phyloP scores from a whole-genome alignment of 2,329 filamentous ascomycete genomes.

The Aspergillus ochraceoroseus region DNA sequence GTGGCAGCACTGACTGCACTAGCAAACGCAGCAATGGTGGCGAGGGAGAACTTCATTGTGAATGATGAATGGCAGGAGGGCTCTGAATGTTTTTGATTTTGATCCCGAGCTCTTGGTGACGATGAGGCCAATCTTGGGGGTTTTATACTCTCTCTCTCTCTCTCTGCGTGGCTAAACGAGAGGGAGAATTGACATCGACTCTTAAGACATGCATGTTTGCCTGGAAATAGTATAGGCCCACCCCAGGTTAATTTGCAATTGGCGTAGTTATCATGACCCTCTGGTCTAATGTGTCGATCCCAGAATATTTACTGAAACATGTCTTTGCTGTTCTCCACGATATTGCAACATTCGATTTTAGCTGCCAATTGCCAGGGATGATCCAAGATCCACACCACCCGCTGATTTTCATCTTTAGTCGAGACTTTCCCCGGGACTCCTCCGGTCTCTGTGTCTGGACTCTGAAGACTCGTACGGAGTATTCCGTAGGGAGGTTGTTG shows the following conservation, averaged over 20 bases:
- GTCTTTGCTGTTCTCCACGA: background rate
- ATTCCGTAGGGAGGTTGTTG: no score
- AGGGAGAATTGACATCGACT: slow-evolving; percentile 5
- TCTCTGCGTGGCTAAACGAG: background rate
- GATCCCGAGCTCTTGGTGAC: background rate
- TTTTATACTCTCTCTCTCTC: slow-evolving; percentile 5
- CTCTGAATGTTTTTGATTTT: background rate
- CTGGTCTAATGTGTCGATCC: background rate
- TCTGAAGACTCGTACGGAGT: no score
- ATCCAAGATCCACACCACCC: no score
- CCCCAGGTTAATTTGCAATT: background rate
- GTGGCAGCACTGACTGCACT: slow-evolving; percentile 22
- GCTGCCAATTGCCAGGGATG: no score
- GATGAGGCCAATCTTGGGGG: background rate
- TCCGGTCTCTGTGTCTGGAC: no score
- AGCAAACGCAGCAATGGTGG: slow-evolving; percentile 22
- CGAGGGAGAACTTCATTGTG: slow-evolving; percentile 30
- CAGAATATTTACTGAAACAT: background rate
- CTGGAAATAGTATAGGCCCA: background rate
- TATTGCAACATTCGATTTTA: no score
- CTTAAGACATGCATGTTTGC: slow-evolving; percentile 5
- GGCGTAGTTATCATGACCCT: background rate
- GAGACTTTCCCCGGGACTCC: no score
- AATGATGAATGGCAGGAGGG: background rate
- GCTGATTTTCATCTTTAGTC: no score